Evolutionary conservation across 768 basidiomycete genomes (phyloP).

Genomic region (Rhodotorula graminis): DNA sequence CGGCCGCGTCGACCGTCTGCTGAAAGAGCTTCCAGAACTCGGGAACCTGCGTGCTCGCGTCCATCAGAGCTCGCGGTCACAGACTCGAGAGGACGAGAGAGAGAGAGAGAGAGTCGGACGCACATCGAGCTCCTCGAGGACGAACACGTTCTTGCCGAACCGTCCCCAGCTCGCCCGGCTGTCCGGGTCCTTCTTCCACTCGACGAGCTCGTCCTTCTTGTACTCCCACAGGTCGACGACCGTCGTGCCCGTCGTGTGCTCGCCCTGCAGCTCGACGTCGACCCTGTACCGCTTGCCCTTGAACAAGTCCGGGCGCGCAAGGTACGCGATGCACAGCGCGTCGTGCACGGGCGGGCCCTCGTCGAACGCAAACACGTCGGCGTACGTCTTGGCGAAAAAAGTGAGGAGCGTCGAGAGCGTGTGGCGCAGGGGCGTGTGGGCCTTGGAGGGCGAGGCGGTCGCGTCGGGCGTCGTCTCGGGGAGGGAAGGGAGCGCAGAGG

Average conservation of each 20-base stretch:
- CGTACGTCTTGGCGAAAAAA: slow-evolving; percentile 60
- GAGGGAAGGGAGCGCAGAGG: slow-evolving; percentile 8
- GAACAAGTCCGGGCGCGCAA: slow-evolving; percentile 67
- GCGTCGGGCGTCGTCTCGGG: slow-evolving; percentile 32
- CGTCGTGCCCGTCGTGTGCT: slow-evolving; percentile 68
- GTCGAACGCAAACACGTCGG: slow-evolving; percentile 65
- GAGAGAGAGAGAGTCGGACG: slow-evolving; percentile 42
- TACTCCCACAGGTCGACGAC: slow-evolving; percentile 73
- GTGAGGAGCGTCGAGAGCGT: slow-evolving; percentile 68
- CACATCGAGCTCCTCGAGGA: slow-evolving; percentile 66
- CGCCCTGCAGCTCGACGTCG: slow-evolving; percentile 70
- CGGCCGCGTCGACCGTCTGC: slow-evolving; percentile 52
- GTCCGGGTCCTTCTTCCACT: slow-evolving; percentile 41
- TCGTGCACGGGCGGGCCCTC: slow-evolving; percentile 85
- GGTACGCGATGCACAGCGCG: slow-evolving; percentile 71
- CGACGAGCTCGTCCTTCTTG: slow-evolving; percentile 53
- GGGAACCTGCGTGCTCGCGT: too few relatives aligned
- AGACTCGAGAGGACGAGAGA: background rate
- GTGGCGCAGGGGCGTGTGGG: slow-evolving; percentile 58
- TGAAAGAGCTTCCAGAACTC: slow-evolving; percentile 49
- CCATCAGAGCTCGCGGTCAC: too few relatives aligned
- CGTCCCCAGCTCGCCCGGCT: slow-evolving; percentile 57
- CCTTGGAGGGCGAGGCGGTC: slow-evolving; percentile 33
- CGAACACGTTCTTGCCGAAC: slow-evolving; percentile 68
- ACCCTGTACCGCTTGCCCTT: slow-evolving; percentile 62